These are phyloP conservation scores for Hexamita inflata DNA, from an alignment of 208 protist species.

Conservation along the genomic window DNA sequence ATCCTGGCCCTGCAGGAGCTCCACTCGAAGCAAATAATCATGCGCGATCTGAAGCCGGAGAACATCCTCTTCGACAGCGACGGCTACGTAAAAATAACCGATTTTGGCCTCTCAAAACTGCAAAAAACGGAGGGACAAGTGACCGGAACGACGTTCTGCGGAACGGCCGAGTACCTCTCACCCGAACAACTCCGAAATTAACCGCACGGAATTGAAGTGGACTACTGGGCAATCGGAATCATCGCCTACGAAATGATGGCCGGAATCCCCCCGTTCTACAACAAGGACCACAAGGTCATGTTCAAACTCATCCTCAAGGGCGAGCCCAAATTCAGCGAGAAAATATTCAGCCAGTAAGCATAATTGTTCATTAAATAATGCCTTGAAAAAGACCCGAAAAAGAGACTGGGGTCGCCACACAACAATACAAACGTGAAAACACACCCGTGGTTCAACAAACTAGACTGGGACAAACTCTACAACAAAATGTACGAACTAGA, in stretches of 20 bases:
- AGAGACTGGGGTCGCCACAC: conserved; percentile 9
- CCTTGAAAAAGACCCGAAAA: conserved; percentile 22
- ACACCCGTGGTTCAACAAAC: conserved; percentile 27
- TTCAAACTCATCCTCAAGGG: not conserved
- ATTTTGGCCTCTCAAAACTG: conserved; percentile 70
- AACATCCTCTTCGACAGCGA: conserved; percentile 50
- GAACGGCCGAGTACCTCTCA: conserved; percentile 52
- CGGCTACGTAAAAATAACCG: conserved; percentile 67
- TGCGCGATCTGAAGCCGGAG: conserved; percentile 54
- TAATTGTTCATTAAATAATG: not conserved
- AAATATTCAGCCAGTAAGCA: not conserved
- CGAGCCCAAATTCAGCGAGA: conserved; percentile 1
- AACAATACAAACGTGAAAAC: conserved; percentile 18
- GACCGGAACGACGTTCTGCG: conserved; percentile 44
- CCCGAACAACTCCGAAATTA: conserved; percentile 48
- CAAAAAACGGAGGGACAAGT: not conserved
- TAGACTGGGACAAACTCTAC: conserved; percentile 31
- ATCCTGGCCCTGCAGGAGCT: conserved; percentile 47
- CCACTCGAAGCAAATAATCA: conserved; percentile 45
- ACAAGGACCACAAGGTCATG: conserved; percentile 21
- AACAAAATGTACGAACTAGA: conserved; percentile 1
- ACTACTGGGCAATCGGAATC: conserved; percentile 51
- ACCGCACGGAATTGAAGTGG: conserved; percentile 41
- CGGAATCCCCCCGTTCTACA: conserved; percentile 44
- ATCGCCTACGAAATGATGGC: conserved; percentile 46